phyloP scores from a whole-genome alignment of 2,329 filamentous ascomycete species.

The Trematosphaeria pertusa region DNA sequence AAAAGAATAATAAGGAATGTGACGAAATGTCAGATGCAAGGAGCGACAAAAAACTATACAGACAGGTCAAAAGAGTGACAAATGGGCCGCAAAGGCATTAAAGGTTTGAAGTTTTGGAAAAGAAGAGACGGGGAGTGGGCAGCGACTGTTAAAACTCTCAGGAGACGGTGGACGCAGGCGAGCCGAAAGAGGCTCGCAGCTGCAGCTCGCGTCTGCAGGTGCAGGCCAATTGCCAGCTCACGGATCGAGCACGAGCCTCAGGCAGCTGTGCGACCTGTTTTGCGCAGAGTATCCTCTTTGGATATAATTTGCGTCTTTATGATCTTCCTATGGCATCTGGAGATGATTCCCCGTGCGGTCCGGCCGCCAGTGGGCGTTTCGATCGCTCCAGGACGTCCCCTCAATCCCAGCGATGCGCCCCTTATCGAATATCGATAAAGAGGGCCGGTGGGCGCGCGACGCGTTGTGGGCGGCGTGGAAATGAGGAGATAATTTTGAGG shows the following conservation, averaged over 20 bases:
- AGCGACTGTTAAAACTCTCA: conserved; percentile 36
- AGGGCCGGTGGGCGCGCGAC: conserved; percentile 18
- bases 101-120: conserved; percentile 37
- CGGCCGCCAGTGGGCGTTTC: conserved; percentile 16
- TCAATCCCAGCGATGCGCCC: conserved; percentile 24
- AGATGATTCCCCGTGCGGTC: conserved; percentile 20
- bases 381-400: conserved; percentile 32
- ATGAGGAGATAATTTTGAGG: conserved; percentile 38
- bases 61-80: conserved; percentile 46
- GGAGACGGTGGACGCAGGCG: conserved; percentile 28
- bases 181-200: conserved; percentile 34
- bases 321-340: conserved; percentile 18
- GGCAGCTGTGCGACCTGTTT: conserved; percentile 15
- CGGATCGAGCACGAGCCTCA: conserved; percentile 36
- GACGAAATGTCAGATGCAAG: conserved; percentile 33
- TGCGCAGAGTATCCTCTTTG: conserved; percentile 22
- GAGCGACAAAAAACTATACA: conserved; percentile 46
- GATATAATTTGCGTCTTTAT: conserved; percentile 20
- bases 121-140: conserved; percentile 37
- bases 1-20: conserved; percentile 28
- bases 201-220: conserved; percentile 43
- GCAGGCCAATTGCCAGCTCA: conserved; percentile 40
- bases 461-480: conserved; percentile 35
- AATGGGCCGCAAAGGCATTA: conserved; percentile 45
- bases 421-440: conserved; percentile 34